These are phyloP conservation scores for Leccinum barrowsii DNA, from an alignment of 768 basidiomycete species.

Conservation along the genomic window DNA sequence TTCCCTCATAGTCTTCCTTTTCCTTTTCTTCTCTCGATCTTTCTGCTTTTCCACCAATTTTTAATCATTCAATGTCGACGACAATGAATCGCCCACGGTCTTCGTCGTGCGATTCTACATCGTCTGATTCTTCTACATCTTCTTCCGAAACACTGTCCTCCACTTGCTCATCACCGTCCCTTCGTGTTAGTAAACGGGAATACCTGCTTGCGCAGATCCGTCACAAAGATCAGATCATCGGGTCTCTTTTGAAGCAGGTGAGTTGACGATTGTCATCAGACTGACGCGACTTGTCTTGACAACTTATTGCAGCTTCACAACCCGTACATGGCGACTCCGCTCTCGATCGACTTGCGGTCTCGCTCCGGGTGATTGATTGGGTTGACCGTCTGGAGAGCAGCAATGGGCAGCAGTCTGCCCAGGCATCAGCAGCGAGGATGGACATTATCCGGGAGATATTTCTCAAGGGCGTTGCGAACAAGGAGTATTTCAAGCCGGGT, in stretches of 20 bases:
- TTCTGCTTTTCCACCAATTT: background rate
- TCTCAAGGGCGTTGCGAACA: slow-evolving; percentile 73
- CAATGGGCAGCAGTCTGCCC: slow-evolving; percentile 44
- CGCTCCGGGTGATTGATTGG: slow-evolving; percentile 69
- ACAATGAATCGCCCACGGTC: slow-evolving; percentile 20
- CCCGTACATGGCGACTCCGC: slow-evolving; percentile 73
- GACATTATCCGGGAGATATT: slow-evolving; percentile 26
- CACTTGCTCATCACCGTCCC: slow-evolving; percentile 26
- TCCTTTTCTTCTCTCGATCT: background rate
- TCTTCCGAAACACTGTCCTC: slow-evolving; percentile 39
- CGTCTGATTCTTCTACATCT: slow-evolving; percentile 27
- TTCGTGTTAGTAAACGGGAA: slow-evolving; percentile 68
- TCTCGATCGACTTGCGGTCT: slow-evolving; percentile 78
- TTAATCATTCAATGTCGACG: background rate
- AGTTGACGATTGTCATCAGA: slow-evolving; percentile 6
- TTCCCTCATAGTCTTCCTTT: background rate
- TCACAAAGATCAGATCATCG: slow-evolving; percentile 86
- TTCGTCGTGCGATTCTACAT: slow-evolving; percentile 14
- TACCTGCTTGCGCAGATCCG: slow-evolving; percentile 81
- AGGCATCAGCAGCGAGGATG: slow-evolving; percentile 30
- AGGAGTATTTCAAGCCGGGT: slow-evolving; percentile 79
- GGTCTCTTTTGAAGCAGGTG: slow-evolving; percentile 80
- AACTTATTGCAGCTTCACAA: slow-evolving; percentile 49
- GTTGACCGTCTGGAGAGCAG: slow-evolving; percentile 65
- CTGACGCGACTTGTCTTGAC: background rate